Percentiles rank a stretch among this genome's conserved stretches.
Evolutionary conservation across 768 basidiomycete genomes (phyloP).

Genomic region (Auriculariales sp.): DNA sequence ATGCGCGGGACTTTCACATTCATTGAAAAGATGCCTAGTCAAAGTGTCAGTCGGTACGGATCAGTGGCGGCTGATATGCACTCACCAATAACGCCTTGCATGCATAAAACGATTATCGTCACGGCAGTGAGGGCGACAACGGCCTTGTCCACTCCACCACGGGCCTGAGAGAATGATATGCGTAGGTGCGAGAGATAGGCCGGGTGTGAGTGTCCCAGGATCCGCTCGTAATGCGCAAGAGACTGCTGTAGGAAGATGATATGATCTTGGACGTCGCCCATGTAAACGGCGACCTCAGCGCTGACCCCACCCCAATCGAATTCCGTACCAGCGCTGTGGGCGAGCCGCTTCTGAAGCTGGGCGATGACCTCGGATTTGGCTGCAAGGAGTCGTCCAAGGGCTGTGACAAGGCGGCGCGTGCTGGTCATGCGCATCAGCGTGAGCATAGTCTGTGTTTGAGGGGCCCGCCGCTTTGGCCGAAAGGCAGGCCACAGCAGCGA

Average conservation of each 20-base stretch:
- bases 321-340: slow-evolving; percentile 22
- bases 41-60: slow-evolving; percentile 1
- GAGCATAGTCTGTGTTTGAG: slow-evolving; percentile 1
- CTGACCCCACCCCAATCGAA: slow-evolving; percentile 16
- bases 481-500: not conserved
- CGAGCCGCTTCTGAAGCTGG: slow-evolving; percentile 61
- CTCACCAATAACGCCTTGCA: slow-evolving; percentile 46
- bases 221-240: slow-evolving; percentile 73
- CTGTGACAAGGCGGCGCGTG: slow-evolving; percentile 64
- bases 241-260: slow-evolving; percentile 78
- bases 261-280: slow-evolving; percentile 94
- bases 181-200: slow-evolving; percentile 71
- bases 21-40: slow-evolving; percentile 47
- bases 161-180: slow-evolving; percentile 36
- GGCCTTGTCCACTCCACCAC: slow-evolving; percentile 44
- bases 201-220: slow-evolving; percentile 78
- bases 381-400: slow-evolving; percentile 56
- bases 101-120: slow-evolving; percentile 48
- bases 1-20: slow-evolving; percentile 58
- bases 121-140: slow-evolving; percentile 54
- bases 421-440: slow-evolving; percentile 68
- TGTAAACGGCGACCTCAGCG: slow-evolving; percentile 62
- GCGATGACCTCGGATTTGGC: slow-evolving; percentile 74
- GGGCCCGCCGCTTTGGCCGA: slow-evolving; percentile 6
- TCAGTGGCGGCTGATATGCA: slow-evolving; percentile 1